Evolutionary conservation across 2,329 filamentous ascomycete genomes (phyloP), one percentile per base, ranked within the genome.

Genomic region (Venturia carpophila): DNA sequence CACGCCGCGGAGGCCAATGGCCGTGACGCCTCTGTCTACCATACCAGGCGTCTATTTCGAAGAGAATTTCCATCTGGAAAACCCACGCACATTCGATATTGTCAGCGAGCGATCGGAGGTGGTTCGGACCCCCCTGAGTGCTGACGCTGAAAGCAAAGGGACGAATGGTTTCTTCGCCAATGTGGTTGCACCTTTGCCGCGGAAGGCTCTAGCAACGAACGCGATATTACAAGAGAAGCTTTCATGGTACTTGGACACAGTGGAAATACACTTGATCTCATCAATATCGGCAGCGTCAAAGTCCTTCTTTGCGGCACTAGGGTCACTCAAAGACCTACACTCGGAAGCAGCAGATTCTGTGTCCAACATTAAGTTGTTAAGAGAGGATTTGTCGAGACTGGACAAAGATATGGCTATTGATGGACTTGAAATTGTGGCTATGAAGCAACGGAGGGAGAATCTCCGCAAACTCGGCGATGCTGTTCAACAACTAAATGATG

Each of bases 231-330:
- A 99, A 74, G 94, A 99, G 76, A 99, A 99, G 76, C 80, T 99
- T 15, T 97, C 94, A 0, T 99, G 94, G 94, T 99, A 99, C 75
- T 96, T 99, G 92, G 94, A 99, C 74, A 99, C 94, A 0, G 92
- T 99, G 27, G 94, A 99, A 74, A 91, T 99, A 64, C 94, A 99
- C 74, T 80, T 99, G 9, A 97, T 99, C 70, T 91, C 91, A 41
- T 96, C 92, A 0, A 99, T 99, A 68, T 97, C 93, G 2, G 92
- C 90, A 0, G 94, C 94, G 1, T 97, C 94, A 0, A 92, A 91
- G 0, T 96, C 93, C 0, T 99, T 99, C 75, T 99, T 99, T 72
- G 92, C 92, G 0, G 94, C 94, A 0, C 80, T 99, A 0, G 93
- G 94, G 0, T 96, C 92, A 0, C 79, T 99, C 42, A 89, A 91